A percentile compares a stretch with the other conserved stretches of the same genome.
phyloP scores from a whole-genome alignment of 1,284 basidiomycete genomes.

The Mycena sp. region DNA sequence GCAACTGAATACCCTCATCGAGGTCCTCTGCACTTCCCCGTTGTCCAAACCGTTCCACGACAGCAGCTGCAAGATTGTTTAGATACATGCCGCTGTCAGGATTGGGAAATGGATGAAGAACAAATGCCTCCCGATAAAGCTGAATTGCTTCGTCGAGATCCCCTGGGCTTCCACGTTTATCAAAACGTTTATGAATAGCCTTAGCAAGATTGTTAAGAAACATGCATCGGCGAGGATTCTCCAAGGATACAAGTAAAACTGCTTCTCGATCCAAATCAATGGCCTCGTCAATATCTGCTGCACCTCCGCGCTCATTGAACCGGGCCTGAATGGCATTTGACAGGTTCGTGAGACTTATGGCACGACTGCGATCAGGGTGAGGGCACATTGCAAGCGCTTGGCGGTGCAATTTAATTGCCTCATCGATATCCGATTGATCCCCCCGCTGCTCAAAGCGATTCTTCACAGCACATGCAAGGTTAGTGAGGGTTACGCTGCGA shows the following conservation, averaged over 20 bases:
- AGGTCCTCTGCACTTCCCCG: background rate
- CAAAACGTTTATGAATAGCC: constrained; percentile 1
- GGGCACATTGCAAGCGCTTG: too few species aligned
- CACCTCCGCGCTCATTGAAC: too few species aligned
- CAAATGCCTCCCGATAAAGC: background rate
- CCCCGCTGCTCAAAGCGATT: background rate
- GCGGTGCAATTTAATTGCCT: background rate
- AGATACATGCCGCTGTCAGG: background rate
- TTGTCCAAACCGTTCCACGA: background rate
- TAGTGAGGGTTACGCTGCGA: background rate
- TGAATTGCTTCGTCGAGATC: constrained; percentile 3
- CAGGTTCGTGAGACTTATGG: too few species aligned
- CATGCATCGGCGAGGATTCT: background rate
- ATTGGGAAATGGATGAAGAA: background rate
- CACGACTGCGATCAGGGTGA: too few species aligned
- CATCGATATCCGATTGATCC: constrained; percentile 6
- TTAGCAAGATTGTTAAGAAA: background rate
- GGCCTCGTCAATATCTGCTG: too few species aligned
- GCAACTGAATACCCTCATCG: background rate
- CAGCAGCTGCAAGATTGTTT: background rate
- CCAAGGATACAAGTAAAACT: too few species aligned
- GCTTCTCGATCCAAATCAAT: too few species aligned
- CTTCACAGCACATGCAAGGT: constrained; percentile 4
- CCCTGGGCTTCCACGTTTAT: background rate
- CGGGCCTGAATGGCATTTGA: too few species aligned